Evolutionary conservation across 371 early-diverging fungal genomes (phyloP), one percentile per base, ranked within the genome.

Genomic region (Circinella umbellata): DNA sequence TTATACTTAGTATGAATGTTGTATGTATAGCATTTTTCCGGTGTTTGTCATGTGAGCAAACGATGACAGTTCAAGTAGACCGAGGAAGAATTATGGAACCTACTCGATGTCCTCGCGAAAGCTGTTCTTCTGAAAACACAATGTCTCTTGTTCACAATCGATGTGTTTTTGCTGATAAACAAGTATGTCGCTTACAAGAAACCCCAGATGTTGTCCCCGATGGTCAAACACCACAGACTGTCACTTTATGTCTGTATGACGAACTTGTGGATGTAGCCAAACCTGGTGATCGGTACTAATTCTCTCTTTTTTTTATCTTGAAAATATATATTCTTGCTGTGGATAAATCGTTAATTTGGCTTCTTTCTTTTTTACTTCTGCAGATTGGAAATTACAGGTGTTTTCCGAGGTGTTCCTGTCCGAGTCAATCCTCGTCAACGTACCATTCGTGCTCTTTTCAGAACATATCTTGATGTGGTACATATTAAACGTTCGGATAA

Each of bases 181-280:
- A 99, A 86, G 90, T 99, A 11, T 89, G 92, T 68, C 88, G 96
- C 68, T 85, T 99, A 78, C 99, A 99, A 80, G 99, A 99, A 80
- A 98, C 99, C 34, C 99, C 99, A 54, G 99, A 99, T 79, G 86
- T 90, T 49, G 95, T 99, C 27, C 99, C 99, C 34, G 99, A 99
- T 79, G 99, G 99, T 35, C 97, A 99, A 76, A 99, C 99, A 4
- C 99, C 99, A 27, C 96, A 99, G 78, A 94, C 99, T 1, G 94
- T 99, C 18, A 91, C 99, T 0, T 73, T 99, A 74, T 92, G 94
- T 63, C 72, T 94, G 64, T 96, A 96, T 76, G 98, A 98, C 72
- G 97, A 98, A 75, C 83, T 99, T 60, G 98, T 99, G 0, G 99
- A 99, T 80, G 89, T 91, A 20, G 86, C 92, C 57, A 95, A 97